Percentiles rank a stretch among this genome's conserved stretches.
Evolutionary conservation across 129 eudicot species (phyloP).

Genomic region (Ambrosia trifida): DNA sequence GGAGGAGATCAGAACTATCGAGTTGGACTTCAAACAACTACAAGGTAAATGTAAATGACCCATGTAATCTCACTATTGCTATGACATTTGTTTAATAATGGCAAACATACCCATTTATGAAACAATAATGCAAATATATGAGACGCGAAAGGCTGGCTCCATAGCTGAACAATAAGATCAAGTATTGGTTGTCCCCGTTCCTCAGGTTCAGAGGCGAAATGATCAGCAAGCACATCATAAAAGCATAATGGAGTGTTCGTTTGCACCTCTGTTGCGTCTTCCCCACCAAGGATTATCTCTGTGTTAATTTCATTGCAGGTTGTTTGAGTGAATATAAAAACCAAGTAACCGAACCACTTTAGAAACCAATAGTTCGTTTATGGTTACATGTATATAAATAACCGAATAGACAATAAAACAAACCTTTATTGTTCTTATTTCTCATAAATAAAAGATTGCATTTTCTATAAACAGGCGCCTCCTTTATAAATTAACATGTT

Average conservation of each 20-base stretch:
- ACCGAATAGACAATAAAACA: background rate
- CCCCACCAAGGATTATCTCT: conserved; percentile 70
- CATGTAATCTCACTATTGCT: background rate
- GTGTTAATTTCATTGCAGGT: conserved; percentile 36
- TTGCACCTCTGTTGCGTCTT: conserved; percentile 44
- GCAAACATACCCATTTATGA: conserved; percentile 44
- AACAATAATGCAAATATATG: conserved; percentile 1
- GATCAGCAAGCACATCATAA: conserved; percentile 83
- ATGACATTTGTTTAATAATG: background rate
- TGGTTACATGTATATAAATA: background rate
- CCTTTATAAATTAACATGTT: background rate
- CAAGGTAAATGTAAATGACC: conserved; percentile 19
- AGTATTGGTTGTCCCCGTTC: conserved; percentile 60
- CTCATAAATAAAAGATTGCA: no score
- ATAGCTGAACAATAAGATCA: background rate
- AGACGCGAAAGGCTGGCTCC: conserved; percentile 1
- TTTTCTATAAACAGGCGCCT: background rate
- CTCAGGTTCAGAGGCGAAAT: conserved; percentile 63
- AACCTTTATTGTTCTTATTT: background rate
- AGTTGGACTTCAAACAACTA: conserved; percentile 93
- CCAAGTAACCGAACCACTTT: background rate
- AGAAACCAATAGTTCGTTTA: no score
- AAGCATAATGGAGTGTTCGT: conserved; percentile 58
- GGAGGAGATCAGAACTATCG: conserved; percentile 78
- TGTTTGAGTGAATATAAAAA: background rate